These are phyloP conservation scores for Trichoderma oligosporum DNA, from an alignment of 2,329 filamentous ascomycete genomes.

Conservation along the genomic window DNA sequence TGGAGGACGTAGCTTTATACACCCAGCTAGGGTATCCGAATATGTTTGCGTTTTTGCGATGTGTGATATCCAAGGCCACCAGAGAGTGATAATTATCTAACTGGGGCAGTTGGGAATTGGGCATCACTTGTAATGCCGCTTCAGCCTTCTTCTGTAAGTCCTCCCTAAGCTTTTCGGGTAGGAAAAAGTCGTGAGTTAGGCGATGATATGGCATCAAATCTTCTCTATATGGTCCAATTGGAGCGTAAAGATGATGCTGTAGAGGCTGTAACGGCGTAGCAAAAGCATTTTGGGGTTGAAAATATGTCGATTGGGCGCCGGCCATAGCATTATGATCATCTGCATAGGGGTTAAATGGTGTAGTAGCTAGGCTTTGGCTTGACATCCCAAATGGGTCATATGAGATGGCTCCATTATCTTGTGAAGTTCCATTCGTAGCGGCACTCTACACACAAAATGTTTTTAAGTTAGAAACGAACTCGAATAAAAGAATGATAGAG, in stretches of 20 bases:
- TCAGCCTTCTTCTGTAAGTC: constrained; percentile 87
- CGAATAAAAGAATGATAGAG: background rate
- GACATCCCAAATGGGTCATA: constrained; percentile 65
- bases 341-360: constrained; percentile 71
- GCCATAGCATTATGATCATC: constrained; percentile 63
- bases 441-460: constrained; percentile 29
- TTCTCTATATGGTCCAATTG: constrained; percentile 75
- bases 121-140: constrained; percentile 77
- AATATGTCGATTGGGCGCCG: constrained; percentile 60
- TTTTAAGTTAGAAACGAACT: background rate
- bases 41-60: constrained; percentile 70
- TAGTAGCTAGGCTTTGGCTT: constrained; percentile 46
- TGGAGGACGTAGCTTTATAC: constrained; percentile 87
- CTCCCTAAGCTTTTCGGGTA: constrained; percentile 80
- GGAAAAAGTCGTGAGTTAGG: constrained; percentile 84
- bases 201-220: constrained; percentile 82
- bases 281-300: constrained; percentile 54
- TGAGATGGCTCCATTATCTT: constrained; percentile 40
- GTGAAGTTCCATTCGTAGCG: constrained; percentile 45
- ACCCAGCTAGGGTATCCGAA: constrained; percentile 92
- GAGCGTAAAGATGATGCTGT: constrained; percentile 91
- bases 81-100: constrained; percentile 90
- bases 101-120: constrained; percentile 69
- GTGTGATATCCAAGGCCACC: constrained; percentile 78
- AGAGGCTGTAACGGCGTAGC: constrained; percentile 59